Percentiles rank a stretch among this genome's conserved stretches.
These are phyloP conservation scores for Colletotrichum sp. DNA, from an alignment of 2,329 filamentous ascomycete genomes.

Conservation along the genomic window DNA sequence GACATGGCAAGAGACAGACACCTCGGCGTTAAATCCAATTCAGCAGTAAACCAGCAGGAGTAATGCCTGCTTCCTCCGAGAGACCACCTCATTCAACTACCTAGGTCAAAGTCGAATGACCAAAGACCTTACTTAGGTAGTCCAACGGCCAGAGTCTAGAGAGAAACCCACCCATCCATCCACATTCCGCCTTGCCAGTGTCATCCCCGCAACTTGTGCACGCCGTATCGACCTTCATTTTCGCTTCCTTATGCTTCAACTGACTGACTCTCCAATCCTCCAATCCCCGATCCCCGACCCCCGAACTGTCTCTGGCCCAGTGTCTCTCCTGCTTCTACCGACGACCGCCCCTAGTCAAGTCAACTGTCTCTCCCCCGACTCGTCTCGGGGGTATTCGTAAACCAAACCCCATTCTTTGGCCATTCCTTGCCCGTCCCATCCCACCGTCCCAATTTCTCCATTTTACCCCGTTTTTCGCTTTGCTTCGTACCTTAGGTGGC, in stretches of 20 bases:
- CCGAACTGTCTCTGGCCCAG: background rate
- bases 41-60: background rate
- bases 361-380: background rate
- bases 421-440: background rate
- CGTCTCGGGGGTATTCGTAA: background rate
- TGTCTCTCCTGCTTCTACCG: background rate
- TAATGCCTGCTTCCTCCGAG: background rate
- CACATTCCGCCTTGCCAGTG: background rate
- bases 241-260: background rate
- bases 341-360: too few species aligned
- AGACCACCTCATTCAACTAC: background rate
- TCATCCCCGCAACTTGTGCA: background rate
- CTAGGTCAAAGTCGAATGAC: background rate
- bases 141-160: background rate
- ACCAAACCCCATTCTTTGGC: background rate
- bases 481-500: background rate
- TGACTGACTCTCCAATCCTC: background rate
- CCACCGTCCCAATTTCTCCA: conserved; percentile 3
- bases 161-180: background rate
- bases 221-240: background rate
- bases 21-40: background rate
- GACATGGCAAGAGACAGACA: background rate
- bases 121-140: background rate
- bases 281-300: background rate
- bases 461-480: conserved; percentile 17